phyloP scores from a whole-genome alignment of 768 basidiomycete species.

The Brasilioporus rufonigricans region DNA sequence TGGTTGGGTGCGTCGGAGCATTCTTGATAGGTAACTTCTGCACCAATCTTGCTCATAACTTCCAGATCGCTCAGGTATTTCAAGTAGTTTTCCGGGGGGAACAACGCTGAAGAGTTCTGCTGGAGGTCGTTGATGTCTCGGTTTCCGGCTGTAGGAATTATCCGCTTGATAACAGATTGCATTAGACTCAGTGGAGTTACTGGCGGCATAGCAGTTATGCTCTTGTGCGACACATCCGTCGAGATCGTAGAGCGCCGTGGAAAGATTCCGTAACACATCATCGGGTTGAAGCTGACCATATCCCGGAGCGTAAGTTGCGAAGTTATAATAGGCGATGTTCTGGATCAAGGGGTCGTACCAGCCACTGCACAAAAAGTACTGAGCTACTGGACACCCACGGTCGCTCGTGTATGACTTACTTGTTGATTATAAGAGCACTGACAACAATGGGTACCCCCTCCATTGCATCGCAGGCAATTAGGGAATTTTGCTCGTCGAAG shows the following conservation, averaged over 20 bases:
- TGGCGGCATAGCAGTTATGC: slow-evolving; percentile 63
- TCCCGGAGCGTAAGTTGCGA: slow-evolving; percentile 53
- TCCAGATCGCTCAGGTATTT: slow-evolving; percentile 39
- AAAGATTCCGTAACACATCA: slow-evolving; percentile 44
- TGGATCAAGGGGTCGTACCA: slow-evolving; percentile 68
- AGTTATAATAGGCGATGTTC: slow-evolving; percentile 57
- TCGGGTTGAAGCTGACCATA: slow-evolving; percentile 52
- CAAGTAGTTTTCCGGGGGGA: slow-evolving; percentile 58
- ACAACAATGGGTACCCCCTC: slow-evolving; percentile 51
- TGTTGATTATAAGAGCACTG: slow-evolving; percentile 64
- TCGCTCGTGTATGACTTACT: slow-evolving; percentile 33
- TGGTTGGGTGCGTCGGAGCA: slow-evolving; percentile 39
- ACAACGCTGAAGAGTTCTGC: slow-evolving; percentile 49
- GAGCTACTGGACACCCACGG: background rate
- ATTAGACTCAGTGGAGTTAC: slow-evolving; percentile 43
- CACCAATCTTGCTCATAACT: slow-evolving; percentile 49
- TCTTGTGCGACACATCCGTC: slow-evolving; percentile 57
- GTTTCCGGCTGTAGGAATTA: slow-evolving; percentile 49
- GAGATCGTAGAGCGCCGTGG: slow-evolving; percentile 43
- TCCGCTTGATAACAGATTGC: slow-evolving; percentile 50
- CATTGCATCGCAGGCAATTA: slow-evolving; percentile 44
- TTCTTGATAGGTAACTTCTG: slow-evolving; percentile 40
- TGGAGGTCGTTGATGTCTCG: slow-evolving; percentile 56
- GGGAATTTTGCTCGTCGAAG: slow-evolving; percentile 59
- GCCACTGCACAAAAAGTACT: slow-evolving; percentile 38